Conservation (phyloP, 768 basidiomycete species). For the Trametes coccinea region DNA sequence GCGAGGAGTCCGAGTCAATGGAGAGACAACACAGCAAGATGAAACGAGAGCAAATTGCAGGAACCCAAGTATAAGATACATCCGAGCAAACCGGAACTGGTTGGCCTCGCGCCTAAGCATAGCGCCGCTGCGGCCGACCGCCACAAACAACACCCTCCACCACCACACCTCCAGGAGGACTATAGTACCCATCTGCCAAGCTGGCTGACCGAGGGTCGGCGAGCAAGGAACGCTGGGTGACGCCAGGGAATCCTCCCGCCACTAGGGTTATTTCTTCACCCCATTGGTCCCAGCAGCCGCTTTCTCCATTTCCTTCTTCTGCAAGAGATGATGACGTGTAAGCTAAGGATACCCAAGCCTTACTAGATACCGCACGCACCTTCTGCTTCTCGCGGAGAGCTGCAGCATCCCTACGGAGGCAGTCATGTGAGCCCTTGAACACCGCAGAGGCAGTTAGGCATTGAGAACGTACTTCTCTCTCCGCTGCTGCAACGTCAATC, state of each 20-base stretch:
- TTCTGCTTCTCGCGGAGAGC: conserved; percentile 77
- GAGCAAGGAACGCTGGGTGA: background rate
- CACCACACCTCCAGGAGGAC: conserved; percentile 6
- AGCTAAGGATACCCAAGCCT: background rate
- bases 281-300: conserved; percentile 22
- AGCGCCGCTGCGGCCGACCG: background rate
- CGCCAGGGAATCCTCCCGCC: conserved; percentile 24
- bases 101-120: conserved; percentile 7
- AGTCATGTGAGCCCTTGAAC: conserved; percentile 3
- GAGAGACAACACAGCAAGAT: background rate
- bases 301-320: conserved; percentile 38
- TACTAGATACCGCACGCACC: conserved; percentile 40
- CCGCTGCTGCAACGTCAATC: conserved; percentile 58
- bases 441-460: background rate
- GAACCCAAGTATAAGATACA: conserved; percentile 12
- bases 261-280: conserved; percentile 30
- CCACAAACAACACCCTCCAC: background rate
- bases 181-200: background rate
- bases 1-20: background rate
- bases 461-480: conserved; percentile 66
- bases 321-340: background rate
- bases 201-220: background rate
- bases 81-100: conserved; percentile 4
- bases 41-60: background rate
- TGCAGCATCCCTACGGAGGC: conserved; percentile 64